Percentiles rank a stretch among this genome's conserved stretches.
Evolutionary conservation across 2,329 filamentous ascomycete genomes (phyloP).

Genomic region (Ascochyta lentis): DNA sequence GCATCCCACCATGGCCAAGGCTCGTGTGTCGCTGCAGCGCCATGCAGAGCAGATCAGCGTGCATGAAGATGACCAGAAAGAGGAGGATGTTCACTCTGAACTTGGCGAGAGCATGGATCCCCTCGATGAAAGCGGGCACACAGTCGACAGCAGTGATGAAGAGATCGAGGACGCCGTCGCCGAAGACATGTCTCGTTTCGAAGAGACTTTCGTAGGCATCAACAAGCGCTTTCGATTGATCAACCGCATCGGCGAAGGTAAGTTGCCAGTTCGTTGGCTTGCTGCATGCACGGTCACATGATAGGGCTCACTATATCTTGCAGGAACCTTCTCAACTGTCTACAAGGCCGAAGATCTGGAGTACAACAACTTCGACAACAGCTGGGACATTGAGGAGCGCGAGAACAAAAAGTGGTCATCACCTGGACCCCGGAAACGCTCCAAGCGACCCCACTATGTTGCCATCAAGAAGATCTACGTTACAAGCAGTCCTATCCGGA

Average conservation of each 20-base stretch:
- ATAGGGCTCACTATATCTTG: constrained; percentile 31
- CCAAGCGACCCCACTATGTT: constrained; percentile 73
- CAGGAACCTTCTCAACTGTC: constrained; percentile 96
- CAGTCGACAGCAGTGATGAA: constrained; percentile 58
- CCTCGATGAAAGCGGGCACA: constrained; percentile 58
- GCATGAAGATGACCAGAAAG: constrained; percentile 38
- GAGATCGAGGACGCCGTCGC: constrained; percentile 72
- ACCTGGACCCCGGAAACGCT: constrained; percentile 66
- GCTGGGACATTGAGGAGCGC: constrained; percentile 79
- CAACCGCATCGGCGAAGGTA: constrained; percentile 96
- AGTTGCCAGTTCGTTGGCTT: constrained; percentile 30
- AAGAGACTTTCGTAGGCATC: constrained; percentile 83
- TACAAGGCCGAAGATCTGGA: constrained; percentile 96
- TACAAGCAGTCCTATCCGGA: constrained; percentile 90
- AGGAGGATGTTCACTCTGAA: constrained; percentile 49
- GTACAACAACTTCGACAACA: constrained; percentile 82
- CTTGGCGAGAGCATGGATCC: constrained; percentile 58
- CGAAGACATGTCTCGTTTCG: constrained; percentile 86
- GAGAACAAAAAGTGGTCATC: constrained; percentile 70
- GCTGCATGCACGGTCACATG: constrained; percentile 34
- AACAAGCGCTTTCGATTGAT: constrained; percentile 85
- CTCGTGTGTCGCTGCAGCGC: constrained; percentile 35
- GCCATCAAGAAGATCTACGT: constrained; percentile 99
- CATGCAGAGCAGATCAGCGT: constrained; percentile 36
- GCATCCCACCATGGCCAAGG: constrained; percentile 39